Base-by-base conservation (phyloP, 352 stramenopile genomes). In the Salisapilia sapeloensis region DNA sequence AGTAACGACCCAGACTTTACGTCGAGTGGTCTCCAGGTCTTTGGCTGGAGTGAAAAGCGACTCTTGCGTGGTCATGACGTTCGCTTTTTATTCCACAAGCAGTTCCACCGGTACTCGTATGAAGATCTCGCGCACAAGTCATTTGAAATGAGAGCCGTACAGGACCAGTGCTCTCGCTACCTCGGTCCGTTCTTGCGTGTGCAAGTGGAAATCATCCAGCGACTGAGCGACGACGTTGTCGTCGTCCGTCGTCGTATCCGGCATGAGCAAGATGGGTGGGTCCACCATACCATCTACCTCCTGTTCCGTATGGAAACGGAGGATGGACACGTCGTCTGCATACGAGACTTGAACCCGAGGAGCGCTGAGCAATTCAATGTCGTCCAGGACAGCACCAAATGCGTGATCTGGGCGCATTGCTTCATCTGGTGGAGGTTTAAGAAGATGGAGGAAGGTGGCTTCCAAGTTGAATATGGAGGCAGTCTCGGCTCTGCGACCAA, bases 391-490 rank as follows among this genome's bases (percentile, higher is more conserved):
- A 47, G 48, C 3, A 33, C 50, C 29, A 56, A 24, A 14, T 33
- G 45, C 32, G 56, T 71, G 12, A 69, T 75, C 44, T 75, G 60
- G 60, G 62, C 56, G 17, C 70, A 67, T n/a, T 61, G 54, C 11
- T 75, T 75, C 21, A 60, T 71, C 22, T 75, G 56, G 56, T 75
- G 60, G 56, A 71, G 69, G 42, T 71, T 75, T 20, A 75, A 50
- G 12, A 60, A 42, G 6, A 28, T 75, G 13, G 29, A 11, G 10
- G 24, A 16, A 20, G 31, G 44, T 17, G 60, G 60, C 29, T 75
- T 75, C 25, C 54, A 75, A 27, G 56, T 75, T 11, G 54, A 69
- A 44, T 75, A 75, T 34, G 60, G 60, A 33, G 57, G 60, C 1
- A 65, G 51, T 13, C 35, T 75, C 3, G 49, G 51, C 16, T 69